Evolutionary conservation across 345 rosid species (phyloP).

Genomic region (Lagerstroemia speciosa): DNA sequence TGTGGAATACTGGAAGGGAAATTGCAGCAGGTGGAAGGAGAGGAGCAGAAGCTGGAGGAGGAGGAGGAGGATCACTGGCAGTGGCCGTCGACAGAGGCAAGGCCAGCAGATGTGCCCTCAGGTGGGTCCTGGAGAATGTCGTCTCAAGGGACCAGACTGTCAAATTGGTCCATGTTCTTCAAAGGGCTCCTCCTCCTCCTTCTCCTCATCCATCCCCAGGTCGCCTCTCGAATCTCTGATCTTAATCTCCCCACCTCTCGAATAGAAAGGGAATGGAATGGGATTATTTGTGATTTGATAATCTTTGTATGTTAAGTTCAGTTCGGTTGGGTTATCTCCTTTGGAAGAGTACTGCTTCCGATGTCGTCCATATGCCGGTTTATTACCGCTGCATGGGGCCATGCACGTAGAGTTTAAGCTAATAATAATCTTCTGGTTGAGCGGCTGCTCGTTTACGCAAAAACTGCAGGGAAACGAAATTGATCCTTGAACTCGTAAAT

Average conservation of each 20-base stretch:
- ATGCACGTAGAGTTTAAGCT: too few species aligned
- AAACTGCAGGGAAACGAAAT: too few species aligned
- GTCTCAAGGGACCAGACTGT: conserved; percentile 26
- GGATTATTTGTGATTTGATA: not conserved
- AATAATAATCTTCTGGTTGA: too few species aligned
- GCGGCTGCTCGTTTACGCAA: too few species aligned
- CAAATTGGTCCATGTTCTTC: conserved; percentile 57
- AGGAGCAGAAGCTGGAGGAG: conserved; percentile 11
- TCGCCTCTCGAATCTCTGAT: too few species aligned
- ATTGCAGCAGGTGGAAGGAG: conserved; percentile 19
- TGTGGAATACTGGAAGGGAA: not conserved
- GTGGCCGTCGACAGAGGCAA: conserved; percentile 41
- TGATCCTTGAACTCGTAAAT: not conserved
- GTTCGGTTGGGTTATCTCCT: not conserved
- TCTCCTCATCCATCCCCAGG: conserved; percentile 7
- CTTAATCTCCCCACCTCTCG: not conserved
- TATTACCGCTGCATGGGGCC: too few species aligned
- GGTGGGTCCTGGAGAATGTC: conserved; percentile 44
- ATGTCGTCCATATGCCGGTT: too few species aligned
- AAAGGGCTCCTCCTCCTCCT: conserved; percentile 12
- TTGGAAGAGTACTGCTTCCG: not conserved
- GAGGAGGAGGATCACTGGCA: conserved; percentile 25
- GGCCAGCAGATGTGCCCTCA: conserved; percentile 34
- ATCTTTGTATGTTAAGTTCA: not conserved
- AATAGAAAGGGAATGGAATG: not conserved